Base-by-base conservation (phyloP, 164 flowering plant species). In the Vitis rotundifolia region DNA sequence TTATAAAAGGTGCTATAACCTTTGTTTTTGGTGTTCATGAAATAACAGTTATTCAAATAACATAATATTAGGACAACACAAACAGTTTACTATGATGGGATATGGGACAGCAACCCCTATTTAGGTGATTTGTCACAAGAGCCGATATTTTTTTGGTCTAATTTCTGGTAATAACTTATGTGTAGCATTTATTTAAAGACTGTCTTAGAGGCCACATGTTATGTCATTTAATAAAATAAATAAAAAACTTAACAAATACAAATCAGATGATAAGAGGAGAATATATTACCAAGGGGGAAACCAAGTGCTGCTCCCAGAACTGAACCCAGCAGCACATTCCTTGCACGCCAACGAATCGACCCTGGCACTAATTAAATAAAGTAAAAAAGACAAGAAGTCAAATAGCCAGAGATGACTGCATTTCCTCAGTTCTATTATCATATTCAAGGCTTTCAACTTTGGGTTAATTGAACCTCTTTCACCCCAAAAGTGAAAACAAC, bases 311-410 rank as follows among this genome's bases (percentile, higher is more conserved):
- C 97, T 64, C 98, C 99, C 61, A 93, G 81, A 73, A 81, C 80
- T 44, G 98, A 90, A 56, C 98, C 99, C 80, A 95, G 73, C 75
- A 80, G 44, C 75, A 89, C 88, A 87, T 95, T 95, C 76, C 99
- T 88, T 57, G 84, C 87, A 69, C 99, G 94, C 99, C 98, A 95
- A 37, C 9, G 28, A 5, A 91, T 82, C 18, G 99, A 91, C 71
- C 99, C 99, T 54, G 97, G 99, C 98, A 95, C 99, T 95, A 73
- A 51, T 37, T 6, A 37, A 3, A 37, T 3, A 6, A 37, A 29
- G n/a, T 49, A 61, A 37, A 64, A 37, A 71, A 58, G 7, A 61
- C 6, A 10, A 37, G 59, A 53, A 53, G 19, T 16, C 31, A 54
- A 19, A 52, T 63, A 67, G 49, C 19, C 12, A 3, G 9, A 19